phyloP scores from a whole-genome alignment of 352 stramenopile genomes.

The Pythium apleroticum region DNA sequence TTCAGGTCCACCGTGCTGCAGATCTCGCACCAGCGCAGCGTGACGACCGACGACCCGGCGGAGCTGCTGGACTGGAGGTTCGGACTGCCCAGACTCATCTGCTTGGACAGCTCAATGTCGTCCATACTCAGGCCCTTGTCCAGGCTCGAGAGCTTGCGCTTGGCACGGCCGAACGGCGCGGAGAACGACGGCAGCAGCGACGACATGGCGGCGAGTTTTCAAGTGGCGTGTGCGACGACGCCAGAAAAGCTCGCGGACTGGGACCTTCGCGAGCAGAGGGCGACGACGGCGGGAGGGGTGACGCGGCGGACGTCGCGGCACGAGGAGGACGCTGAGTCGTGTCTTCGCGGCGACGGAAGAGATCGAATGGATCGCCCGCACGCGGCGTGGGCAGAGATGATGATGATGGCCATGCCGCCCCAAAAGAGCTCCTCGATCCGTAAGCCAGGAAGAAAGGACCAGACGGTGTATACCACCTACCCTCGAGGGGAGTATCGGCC shows the following conservation, averaged over 20 bases:
- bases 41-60: neutral
- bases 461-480: neutral
- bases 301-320: neutral
- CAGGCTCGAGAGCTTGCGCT: slow-evolving; percentile 17
- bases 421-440: neutral
- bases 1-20: slow-evolving; percentile 23
- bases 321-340: neutral
- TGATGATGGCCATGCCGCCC: neutral
- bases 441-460: neutral
- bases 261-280: neutral
- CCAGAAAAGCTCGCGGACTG: neutral
- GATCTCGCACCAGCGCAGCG: slow-evolving; percentile 10
- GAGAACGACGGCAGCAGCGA: slow-evolving; percentile 2
- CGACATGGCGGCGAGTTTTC: slow-evolving; percentile 7
- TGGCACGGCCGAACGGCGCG: slow-evolving; percentile 7
- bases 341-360: neutral
- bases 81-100: neutral
- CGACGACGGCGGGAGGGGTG: neutral
- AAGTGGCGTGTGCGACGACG: neutral
- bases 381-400: neutral
- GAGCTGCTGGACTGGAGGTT: neutral
- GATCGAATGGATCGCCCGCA: neutral
- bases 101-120: slow-evolving; percentile 17
- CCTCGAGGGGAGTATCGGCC: neutral
- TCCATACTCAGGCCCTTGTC: slow-evolving; percentile 7